Base-by-base conservation (phyloP, 106 monocot species). In the Hemerocallis citrina region DNA sequence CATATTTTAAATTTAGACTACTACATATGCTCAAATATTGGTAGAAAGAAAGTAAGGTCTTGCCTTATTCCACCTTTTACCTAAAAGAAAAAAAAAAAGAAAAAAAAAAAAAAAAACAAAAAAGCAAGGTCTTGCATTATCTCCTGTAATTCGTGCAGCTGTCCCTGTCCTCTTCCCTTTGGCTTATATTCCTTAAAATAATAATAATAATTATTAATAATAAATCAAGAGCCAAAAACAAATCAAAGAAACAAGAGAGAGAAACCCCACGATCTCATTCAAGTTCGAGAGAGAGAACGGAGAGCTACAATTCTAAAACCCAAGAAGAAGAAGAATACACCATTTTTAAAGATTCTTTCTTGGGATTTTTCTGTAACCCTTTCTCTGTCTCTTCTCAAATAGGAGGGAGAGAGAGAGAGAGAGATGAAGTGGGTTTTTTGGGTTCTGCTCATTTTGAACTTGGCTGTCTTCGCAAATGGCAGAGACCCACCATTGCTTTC, bases 91-190 rank as follows among this genome's bases (percentile, higher is more conserved):
- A n/a, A n/a, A n/a, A n/a, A n/a, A n/a, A n/a, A n/a, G n/a, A n/a
- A n/a, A n/a, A n/a, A n/a, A n/a, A n/a, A n/a, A n/a, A n/a, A n/a
- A n/a, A n/a, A n/a, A n/a, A n/a, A n/a, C n/a, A n/a, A n/a, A n/a
- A n/a, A n/a, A n/a, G n/a, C n/a, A n/a, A n/a, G n/a, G n/a, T n/a
- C n/a, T n/a, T n/a, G n/a, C n/a, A n/a, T n/a, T n/a, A n/a, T 57
- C 57, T 17, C 57, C 15, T 57, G 57, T 57, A 34, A 17, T 34
- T 19, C 57, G 57, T 16, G 34, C 17, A 57, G 35, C 33, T 57
- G 57, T 35, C 57, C 28, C 59, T 59, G 2, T 59, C 59, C 37
- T 16, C 38, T 15, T 15, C 39, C 35, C 22, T 6, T 34, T 35
- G 0, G 3, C 1, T 49, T 49, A 14, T 19, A 19, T 49, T 9